Evolutionary conservation across 23 red algal genomes (phyloP), one percentile per base, ranked within the genome.

Genomic region (Gracilariopsis chorda): DNA sequence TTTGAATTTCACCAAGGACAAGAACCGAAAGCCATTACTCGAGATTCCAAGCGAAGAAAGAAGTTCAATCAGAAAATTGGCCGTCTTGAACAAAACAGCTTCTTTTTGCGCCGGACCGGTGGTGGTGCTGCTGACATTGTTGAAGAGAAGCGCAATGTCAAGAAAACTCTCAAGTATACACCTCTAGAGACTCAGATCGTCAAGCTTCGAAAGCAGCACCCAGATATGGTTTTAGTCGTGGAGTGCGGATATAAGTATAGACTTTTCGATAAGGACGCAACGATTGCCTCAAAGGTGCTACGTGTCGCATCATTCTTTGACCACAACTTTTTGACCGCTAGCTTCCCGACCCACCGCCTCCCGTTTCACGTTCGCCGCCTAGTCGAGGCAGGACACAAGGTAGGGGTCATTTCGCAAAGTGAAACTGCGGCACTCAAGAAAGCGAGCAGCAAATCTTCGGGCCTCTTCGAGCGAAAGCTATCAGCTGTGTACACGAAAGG

Each of bases 341-440:
- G 79, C 46, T 77, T 95, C 27, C 93, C 93, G 0, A 80, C 76
- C 24, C 41, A 46, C 72, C 75, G 85, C 10, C 56, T 95, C 28
- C 23, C 86, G 11, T 77, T 53, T 91, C 86, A 95, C 83, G 87
- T 95, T 19, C 48, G 82, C 21, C 58, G 86, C 30, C 86, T 95
- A 32, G 93, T 91, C 34, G 47, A 80, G 27, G 93, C 93, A 23
- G 93, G 93, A 2, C 49, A 81, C 62, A 90, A 87, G 28, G 93
- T 92, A 7, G 93, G 93, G 19, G 78, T 95, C 27, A 86, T 95
- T n/a, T 69, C 57, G n/a, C 93, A 95, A 68, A 91, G 63, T 28
- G 93, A 95, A 46, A 95, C 93, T 61, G 85, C 93, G 8, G 93
- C 93, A 19, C 64, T 95, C 41, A 95, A 95, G 51, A 86, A 84